phyloP scores from a whole-genome alignment of 2,329 filamentous ascomycete species.

The Metarhizium album region DNA sequence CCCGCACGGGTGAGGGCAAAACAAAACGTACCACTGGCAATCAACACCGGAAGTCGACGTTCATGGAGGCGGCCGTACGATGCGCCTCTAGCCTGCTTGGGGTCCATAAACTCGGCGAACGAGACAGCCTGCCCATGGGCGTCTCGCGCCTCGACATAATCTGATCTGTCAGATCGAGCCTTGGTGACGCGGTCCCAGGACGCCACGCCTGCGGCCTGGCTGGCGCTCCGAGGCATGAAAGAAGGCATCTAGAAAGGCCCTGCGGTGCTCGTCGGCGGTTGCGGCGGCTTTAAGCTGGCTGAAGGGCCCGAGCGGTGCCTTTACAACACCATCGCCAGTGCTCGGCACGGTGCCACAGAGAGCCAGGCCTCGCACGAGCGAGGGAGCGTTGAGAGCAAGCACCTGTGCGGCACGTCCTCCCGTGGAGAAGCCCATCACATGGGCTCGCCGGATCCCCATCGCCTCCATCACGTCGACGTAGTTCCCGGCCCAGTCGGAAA shows the following conservation, averaged over 20 bases:
- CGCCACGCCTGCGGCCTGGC: conserved; percentile 20
- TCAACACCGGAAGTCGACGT: conserved; percentile 24
- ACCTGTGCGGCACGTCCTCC: conserved; percentile 36
- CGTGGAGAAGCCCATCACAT: conserved; percentile 40
- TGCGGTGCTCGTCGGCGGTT: conserved; percentile 22
- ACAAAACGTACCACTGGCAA: conserved; percentile 25
- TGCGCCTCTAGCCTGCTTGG: conserved; percentile 19
- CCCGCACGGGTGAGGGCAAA: background rate
- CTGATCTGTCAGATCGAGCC: conserved; percentile 15
- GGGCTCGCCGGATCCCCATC: conserved; percentile 27
- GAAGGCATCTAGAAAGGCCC: conserved; percentile 23
- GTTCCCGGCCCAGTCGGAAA: conserved; percentile 20
- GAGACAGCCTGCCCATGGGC: conserved; percentile 21
- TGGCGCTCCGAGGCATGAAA: conserved; percentile 21
- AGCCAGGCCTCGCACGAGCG: conserved; percentile 28
- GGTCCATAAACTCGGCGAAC: conserved; percentile 26
- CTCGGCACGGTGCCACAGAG: conserved; percentile 34
- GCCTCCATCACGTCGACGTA: conserved; percentile 25
- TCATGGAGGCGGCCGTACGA: conserved; percentile 23
- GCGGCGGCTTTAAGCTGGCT: conserved; percentile 20
- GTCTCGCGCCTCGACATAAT: conserved; percentile 16
- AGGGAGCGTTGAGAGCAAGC: conserved; percentile 28
- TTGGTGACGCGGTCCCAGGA: conserved; percentile 24
- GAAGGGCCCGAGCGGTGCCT: conserved; percentile 21
- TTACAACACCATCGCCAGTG: conserved; percentile 21